Percentiles rank a stretch among this genome's conserved stretches.
These are phyloP conservation scores for Beauveria varroae DNA, from an alignment of 2,329 filamentous ascomycete species.

Conservation along the genomic window DNA sequence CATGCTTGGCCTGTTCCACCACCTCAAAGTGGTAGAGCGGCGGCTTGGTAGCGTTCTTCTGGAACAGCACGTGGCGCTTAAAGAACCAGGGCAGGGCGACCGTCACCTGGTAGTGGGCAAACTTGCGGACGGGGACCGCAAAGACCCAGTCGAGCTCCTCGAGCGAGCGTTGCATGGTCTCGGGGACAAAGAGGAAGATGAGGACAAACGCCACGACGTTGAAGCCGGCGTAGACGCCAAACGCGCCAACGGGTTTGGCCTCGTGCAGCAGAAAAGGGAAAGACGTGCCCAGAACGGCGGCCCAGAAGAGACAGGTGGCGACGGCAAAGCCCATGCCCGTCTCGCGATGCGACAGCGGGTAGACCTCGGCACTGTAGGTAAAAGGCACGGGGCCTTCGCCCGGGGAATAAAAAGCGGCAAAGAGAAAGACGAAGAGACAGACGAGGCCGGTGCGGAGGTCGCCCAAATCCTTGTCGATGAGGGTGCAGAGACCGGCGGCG, in stretches of 20 bases:
- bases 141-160: constrained; percentile 54
- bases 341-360: constrained; percentile 62
- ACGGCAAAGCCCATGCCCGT: constrained; percentile 65
- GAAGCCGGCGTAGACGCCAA: constrained; percentile 47
- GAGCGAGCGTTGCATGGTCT: constrained; percentile 49
- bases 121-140: constrained; percentile 50
- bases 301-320: constrained; percentile 56
- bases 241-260: constrained; percentile 40
- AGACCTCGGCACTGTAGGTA: constrained; percentile 62
- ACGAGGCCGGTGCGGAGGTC: constrained; percentile 37
- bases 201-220: constrained; percentile 48
- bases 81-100: constrained; percentile 54
- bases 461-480: constrained; percentile 34
- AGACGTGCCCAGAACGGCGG: constrained; percentile 52
- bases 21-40: constrained; percentile 36
- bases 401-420: constrained; percentile 42
- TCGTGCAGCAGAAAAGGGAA: constrained; percentile 49
- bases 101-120: constrained; percentile 49
- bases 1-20: constrained; percentile 15
- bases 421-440: constrained; percentile 49
- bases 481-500: constrained; percentile 42
- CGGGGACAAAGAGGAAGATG: constrained; percentile 50
- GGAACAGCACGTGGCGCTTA: constrained; percentile 49
- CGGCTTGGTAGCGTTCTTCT: constrained; percentile 33
- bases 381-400: constrained; percentile 61